phyloP scores from a whole-genome alignment of 2,329 filamentous ascomycete genomes.

The Botrytis pseudocinerea region DNA sequence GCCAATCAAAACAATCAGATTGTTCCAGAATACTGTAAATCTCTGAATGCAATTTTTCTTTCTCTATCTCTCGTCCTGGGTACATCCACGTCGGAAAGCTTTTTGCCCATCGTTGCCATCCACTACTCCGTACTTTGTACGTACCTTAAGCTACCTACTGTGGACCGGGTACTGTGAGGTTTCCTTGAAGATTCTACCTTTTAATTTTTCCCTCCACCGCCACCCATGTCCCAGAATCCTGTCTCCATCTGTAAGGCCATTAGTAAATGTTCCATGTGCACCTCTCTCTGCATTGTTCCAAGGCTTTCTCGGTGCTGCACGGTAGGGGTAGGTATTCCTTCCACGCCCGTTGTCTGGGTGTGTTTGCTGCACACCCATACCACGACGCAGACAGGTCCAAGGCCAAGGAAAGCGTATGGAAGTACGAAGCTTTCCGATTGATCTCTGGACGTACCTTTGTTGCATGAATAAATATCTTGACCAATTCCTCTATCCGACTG shows the following conservation, averaged over 20 bases:
- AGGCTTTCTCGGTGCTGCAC: not conserved
- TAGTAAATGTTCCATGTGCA: constrained; percentile 1
- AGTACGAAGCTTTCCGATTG: not conserved
- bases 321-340: not conserved
- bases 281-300: not conserved
- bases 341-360: not conserved
- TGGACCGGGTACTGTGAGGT: not conserved
- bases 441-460: constrained; percentile 63
- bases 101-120: not conserved
- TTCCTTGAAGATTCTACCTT: not conserved
- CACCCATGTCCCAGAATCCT: constrained; percentile 73
- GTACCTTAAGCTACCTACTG: not conserved
- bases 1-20: constrained; percentile 12
- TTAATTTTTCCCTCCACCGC: constrained; percentile 13
- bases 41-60: constrained; percentile 14
- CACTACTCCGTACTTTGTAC: not conserved
- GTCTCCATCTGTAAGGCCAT: constrained; percentile 62
- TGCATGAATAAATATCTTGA: constrained; percentile 82
- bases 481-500: constrained; percentile 74
- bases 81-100: not conserved
- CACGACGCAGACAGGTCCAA: not conserved
- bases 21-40: constrained; percentile 16
- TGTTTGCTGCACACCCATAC: not conserved
- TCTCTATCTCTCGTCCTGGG: not conserved
- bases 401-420: not conserved